A percentile compares a stretch with the other conserved stretches of the same genome.
These are phyloP conservation scores for Aspergillus proliferans DNA, from an alignment of 2,329 filamentous ascomycete genomes.

Conservation along the genomic window DNA sequence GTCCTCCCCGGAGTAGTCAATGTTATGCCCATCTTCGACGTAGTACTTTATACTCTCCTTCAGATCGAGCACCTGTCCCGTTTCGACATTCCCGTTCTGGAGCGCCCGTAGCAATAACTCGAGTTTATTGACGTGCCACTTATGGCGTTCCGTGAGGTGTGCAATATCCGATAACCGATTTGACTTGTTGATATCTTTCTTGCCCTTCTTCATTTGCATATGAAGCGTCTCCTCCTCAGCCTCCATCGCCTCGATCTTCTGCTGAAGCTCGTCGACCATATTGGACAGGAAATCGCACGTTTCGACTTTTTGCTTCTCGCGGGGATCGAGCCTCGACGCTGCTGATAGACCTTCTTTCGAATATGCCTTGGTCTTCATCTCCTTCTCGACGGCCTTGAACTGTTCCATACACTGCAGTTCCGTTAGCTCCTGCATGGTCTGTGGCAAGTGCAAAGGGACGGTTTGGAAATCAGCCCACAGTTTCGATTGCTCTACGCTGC, in stretches of 20 bases:
- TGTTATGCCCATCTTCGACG: conserved; percentile 78
- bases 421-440: conserved; percentile 19
- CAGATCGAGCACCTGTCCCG: conserved; percentile 77
- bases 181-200: conserved; percentile 74
- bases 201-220: conserved; percentile 89
- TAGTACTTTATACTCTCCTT: conserved; percentile 95
- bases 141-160: conserved; percentile 78
- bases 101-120: conserved; percentile 84
- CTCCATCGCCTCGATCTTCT: conserved; percentile 87
- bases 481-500: conserved; percentile 93
- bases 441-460: not conserved
- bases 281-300: conserved; percentile 75
- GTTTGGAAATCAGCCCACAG: conserved; percentile 49
- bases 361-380: conserved; percentile 99
- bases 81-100: conserved; percentile 86
- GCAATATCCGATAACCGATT: conserved; percentile 86
- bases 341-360: conserved; percentile 95
- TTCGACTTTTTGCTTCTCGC: conserved; percentile 90
- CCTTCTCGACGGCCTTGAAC: conserved; percentile 99
- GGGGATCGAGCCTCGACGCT: conserved; percentile 90
- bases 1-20: conserved; percentile 81
- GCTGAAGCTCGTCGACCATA: conserved; percentile 88
- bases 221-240: conserved; percentile 83
- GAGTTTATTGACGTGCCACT: conserved; percentile 90
- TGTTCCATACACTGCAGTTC: conserved; percentile 69